Percentiles rank a stretch among this genome's conserved stretches.
Evolutionary conservation across 164 flowering plant genomes (phyloP).

Genomic region (Annona cherimola): DNA sequence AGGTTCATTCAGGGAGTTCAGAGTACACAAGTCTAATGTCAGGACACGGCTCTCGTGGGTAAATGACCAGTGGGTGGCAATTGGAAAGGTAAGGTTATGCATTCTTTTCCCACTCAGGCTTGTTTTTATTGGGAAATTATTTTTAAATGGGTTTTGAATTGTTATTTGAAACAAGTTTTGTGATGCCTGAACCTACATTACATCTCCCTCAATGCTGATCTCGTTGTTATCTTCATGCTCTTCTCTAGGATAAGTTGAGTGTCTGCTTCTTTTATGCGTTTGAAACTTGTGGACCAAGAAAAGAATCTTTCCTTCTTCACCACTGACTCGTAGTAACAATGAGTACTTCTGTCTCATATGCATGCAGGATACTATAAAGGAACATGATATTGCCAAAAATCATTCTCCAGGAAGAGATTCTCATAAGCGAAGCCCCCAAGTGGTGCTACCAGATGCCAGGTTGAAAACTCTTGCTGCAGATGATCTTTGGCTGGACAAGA

Average conservation of each 20-base stretch:
- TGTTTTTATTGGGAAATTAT: not conserved
- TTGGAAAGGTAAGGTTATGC: slow-evolving; percentile 41
- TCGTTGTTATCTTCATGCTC: not conserved
- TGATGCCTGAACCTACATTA: not conserved
- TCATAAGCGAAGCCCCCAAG: slow-evolving; percentile 12
- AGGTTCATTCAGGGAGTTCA: slow-evolving; percentile 35
- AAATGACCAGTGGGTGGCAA: slow-evolving; percentile 42
- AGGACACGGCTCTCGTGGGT: slow-evolving; percentile 46
- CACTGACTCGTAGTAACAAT: not conserved
- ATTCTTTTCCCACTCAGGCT: not conserved
- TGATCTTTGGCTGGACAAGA: slow-evolving; percentile 6
- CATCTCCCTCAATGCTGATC: not conserved
- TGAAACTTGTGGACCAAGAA: not conserved
- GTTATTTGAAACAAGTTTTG: not conserved
- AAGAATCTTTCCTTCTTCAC: not conserved
- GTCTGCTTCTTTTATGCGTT: not conserved
- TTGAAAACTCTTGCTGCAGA: slow-evolving; percentile 14
- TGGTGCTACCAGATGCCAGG: slow-evolving; percentile 12
- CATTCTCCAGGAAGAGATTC: slow-evolving; percentile 13
- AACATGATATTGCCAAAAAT: slow-evolving; percentile 21
- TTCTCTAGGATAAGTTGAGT: not conserved
- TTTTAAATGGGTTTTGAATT: not conserved
- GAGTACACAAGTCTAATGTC: slow-evolving; percentile 24
- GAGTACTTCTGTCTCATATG: slow-evolving; percentile 1
- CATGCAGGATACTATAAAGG: slow-evolving; percentile 35